Percentiles rank a stretch among this genome's conserved stretches.
Evolutionary conservation across 768 basidiomycete species (phyloP).

Genomic region (Macrolepiota albuminosa): DNA sequence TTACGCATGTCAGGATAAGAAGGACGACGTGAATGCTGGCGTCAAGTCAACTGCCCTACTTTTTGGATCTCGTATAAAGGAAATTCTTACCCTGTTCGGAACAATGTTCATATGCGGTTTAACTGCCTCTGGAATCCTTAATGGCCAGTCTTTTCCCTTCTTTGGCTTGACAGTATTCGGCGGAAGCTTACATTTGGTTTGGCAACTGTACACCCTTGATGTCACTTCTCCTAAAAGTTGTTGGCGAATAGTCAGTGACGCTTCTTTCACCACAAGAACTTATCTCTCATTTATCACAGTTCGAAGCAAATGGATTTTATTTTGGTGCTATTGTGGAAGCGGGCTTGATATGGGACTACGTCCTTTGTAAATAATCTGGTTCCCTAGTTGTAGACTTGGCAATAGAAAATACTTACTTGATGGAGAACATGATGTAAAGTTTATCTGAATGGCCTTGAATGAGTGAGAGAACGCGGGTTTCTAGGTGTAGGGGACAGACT

Average conservation of each 20-base stretch:
- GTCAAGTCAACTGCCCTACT: constrained; percentile 61
- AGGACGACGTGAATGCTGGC: constrained; percentile 52
- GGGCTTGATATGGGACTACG: constrained; percentile 4
- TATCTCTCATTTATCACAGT: background rate
- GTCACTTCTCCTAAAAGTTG: constrained; percentile 9
- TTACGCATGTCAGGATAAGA: constrained; percentile 57
- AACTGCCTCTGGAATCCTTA: constrained; percentile 21
- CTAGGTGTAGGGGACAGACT: too few relatives aligned
- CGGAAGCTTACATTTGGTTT: constrained; percentile 5
- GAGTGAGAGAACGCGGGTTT: too few relatives aligned
- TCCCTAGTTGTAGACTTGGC: too few relatives aligned
- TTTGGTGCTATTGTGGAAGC: constrained; percentile 9
- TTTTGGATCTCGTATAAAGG: constrained; percentile 42
- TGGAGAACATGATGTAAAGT: too few relatives aligned
- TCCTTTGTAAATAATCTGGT: too few relatives aligned
- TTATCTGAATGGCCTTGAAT: too few relatives aligned
- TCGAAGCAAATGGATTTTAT: constrained; percentile 8
- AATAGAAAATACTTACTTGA: too few relatives aligned
- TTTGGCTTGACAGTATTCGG: constrained; percentile 4
- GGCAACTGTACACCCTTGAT: constrained; percentile 11
- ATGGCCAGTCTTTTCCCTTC: constrained; percentile 16
- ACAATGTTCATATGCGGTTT: constrained; percentile 19
- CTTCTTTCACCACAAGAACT: background rate
- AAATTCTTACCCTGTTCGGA: constrained; percentile 39
- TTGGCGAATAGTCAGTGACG: constrained; percentile 7